A percentile compares a stretch with the other conserved stretches of the same genome.
phyloP scores from a whole-genome alignment of 768 basidiomycete species.

The Cystobasidium onofrii region DNA sequence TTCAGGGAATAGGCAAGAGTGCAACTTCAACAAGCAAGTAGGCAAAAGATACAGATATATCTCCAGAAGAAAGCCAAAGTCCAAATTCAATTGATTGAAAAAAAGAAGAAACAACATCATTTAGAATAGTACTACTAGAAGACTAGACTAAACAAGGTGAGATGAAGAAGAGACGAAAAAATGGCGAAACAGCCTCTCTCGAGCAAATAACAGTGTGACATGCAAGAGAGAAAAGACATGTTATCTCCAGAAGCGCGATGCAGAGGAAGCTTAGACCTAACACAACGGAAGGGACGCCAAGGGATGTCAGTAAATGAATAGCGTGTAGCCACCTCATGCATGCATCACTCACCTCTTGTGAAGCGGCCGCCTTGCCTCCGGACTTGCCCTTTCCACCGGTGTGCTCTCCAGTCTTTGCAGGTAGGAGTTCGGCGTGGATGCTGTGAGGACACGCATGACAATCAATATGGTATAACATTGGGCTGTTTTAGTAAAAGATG shows the following conservation, averaged over 20 bases:
- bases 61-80: not conserved
- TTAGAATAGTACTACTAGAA: no score
- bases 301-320: not conserved
- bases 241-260: not conserved
- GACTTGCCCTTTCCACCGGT: conserved; percentile 16
- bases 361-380: conserved; percentile 10
- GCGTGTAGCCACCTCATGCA: not conserved
- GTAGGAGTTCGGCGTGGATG: conserved; percentile 34
- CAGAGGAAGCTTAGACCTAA: not conserved
- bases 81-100: no score
- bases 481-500: no score
- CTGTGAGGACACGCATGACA: not conserved
- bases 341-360: conserved; percentile 4
- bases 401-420: conserved; percentile 20
- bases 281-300: not conserved
- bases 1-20: not conserved
- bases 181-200: no score
- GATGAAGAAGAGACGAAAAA: no score
- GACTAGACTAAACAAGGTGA: no score
- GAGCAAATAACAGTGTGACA: no score
- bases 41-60: no score
- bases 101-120: no score
- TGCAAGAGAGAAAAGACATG: no score
- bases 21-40: not conserved
- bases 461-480: no score